Evolutionary conservation across 1,284 basidiomycete genomes (phyloP).

Genomic region (Naganishia sp.): DNA sequence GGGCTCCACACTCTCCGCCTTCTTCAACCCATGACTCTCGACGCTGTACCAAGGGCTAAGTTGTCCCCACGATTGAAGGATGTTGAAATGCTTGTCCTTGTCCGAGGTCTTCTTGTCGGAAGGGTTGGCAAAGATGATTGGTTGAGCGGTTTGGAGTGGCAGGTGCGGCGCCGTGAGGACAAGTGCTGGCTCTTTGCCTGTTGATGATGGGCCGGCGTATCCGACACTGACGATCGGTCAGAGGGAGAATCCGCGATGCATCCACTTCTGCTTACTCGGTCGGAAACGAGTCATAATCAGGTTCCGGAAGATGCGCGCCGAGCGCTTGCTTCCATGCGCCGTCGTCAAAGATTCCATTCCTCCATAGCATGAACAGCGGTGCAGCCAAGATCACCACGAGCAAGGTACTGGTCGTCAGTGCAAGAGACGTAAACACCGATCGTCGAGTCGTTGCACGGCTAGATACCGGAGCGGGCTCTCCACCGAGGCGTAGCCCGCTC

Average conservation of each 20-base stretch:
- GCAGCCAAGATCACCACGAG: slow-evolving; percentile 39
- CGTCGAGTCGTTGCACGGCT: background rate
- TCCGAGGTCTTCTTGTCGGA: slow-evolving; percentile 26
- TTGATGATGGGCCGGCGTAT: slow-evolving; percentile 77
- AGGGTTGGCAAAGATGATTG: slow-evolving; percentile 59
- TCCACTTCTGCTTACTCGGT: slow-evolving; percentile 43
- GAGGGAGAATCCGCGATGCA: slow-evolving; percentile 5
- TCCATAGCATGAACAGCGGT: slow-evolving; percentile 37
- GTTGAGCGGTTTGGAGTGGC: slow-evolving; percentile 69
- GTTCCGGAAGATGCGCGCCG: slow-evolving; percentile 28
- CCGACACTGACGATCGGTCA: slow-evolving; percentile 60
- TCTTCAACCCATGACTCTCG: slow-evolving; percentile 54
- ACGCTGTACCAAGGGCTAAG: slow-evolving; percentile 55
- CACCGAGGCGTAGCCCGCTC: slow-evolving; percentile 4
- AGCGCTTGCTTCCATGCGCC: slow-evolving; percentile 41
- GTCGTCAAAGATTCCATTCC: slow-evolving; percentile 42
- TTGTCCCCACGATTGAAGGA: slow-evolving; percentile 56
- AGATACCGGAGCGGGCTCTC: background rate
- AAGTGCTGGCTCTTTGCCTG: slow-evolving; percentile 75
- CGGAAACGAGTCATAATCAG: slow-evolving; percentile 45
- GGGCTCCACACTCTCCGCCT: slow-evolving; percentile 49
- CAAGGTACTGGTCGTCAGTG: slow-evolving; percentile 40
- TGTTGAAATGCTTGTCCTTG: slow-evolving; percentile 42
- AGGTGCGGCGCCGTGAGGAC: slow-evolving; percentile 74
- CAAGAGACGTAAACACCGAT: slow-evolving; percentile 20